Conservation (phyloP, 306 rosid species). For the Medicago truncatula region DNA sequence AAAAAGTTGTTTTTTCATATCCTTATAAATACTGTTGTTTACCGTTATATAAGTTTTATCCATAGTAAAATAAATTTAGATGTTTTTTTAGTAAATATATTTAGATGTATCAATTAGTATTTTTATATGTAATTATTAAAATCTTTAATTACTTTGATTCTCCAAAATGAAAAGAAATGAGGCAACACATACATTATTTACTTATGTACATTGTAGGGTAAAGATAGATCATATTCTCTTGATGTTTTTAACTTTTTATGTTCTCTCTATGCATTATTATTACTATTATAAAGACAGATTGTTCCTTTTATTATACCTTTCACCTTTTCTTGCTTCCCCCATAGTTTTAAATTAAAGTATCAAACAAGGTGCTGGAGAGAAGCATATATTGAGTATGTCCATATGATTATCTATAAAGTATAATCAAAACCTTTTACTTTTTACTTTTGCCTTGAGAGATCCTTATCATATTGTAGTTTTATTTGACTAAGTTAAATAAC, state of each 20-base stretch:
- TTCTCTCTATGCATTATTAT: conserved; percentile 37
- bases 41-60: too few relatives aligned
- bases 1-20: too few relatives aligned
- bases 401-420: conserved; percentile 41
- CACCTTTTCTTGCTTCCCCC: conserved; percentile 27
- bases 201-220: neutral
- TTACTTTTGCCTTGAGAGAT: conserved; percentile 45
- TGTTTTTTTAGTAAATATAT: too few relatives aligned
- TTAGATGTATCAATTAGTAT: too few relatives aligned
- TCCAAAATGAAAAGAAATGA: neutral
- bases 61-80: too few relatives aligned
- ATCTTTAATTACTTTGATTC: neutral
- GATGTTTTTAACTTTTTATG: neutral
- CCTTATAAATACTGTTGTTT: too few relatives aligned
- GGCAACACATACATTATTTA: neutral
- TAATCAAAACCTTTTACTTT: conserved; percentile 35
- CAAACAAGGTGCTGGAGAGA: conserved; percentile 25
- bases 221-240: neutral
- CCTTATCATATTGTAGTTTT: conserved; percentile 27
- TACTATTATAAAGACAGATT: conserved; percentile 27
- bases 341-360: conserved; percentile 53
- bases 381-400: conserved; percentile 3
- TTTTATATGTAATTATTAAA: too few relatives aligned
- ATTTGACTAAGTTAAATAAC: conserved; percentile 28
- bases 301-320: conserved; percentile 36